Evolutionary conservation across 169 alveolate genomes (phyloP).

Genomic region (Perkinsus olseni): DNA sequence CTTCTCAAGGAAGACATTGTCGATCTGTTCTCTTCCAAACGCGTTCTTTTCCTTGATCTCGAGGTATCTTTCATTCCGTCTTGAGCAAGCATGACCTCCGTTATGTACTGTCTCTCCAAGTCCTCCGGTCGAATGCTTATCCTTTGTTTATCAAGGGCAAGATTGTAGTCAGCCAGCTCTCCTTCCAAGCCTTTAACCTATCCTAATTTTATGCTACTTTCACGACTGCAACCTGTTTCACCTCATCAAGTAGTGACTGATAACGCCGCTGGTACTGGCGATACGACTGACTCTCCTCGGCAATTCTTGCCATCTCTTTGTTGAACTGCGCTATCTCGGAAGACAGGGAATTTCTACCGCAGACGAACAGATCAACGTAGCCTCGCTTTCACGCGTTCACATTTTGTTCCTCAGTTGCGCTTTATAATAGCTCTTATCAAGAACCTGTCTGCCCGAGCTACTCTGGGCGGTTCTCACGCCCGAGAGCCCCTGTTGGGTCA

Average conservation of each 20-base stretch:
- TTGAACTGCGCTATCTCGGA: conserved; percentile 55
- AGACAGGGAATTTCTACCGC: conserved; percentile 32
- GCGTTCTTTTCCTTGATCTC: conserved; percentile 49
- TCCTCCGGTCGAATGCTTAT: conserved; percentile 75
- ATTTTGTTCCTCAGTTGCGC: conserved; percentile 40
- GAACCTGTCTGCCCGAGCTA: conserved; percentile 47
- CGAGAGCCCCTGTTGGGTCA: conserved; percentile 62
- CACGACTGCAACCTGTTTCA: not conserved
- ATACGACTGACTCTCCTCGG: conserved; percentile 48
- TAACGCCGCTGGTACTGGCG: conserved; percentile 51
- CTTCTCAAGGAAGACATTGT: conserved; percentile 70
- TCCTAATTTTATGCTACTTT: conserved; percentile 48
- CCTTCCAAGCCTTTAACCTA: conserved; percentile 77
- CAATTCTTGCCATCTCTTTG: conserved; percentile 53
- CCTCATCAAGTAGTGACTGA: conserved; percentile 12
- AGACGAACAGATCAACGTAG: not conserved
- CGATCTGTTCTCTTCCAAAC: conserved; percentile 58
- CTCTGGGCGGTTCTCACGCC: conserved; percentile 37
- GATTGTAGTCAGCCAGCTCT: conserved; percentile 78
- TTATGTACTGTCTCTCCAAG: conserved; percentile 51
- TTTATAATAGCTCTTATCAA: conserved; percentile 50
- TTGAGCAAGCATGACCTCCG: not conserved
- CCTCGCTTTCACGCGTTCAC: not conserved
- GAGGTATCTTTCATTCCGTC: not conserved
- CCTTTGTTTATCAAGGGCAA: conserved; percentile 77